phyloP scores from a whole-genome alignment of 257 asterid species.

The Pogostemon cablin region DNA sequence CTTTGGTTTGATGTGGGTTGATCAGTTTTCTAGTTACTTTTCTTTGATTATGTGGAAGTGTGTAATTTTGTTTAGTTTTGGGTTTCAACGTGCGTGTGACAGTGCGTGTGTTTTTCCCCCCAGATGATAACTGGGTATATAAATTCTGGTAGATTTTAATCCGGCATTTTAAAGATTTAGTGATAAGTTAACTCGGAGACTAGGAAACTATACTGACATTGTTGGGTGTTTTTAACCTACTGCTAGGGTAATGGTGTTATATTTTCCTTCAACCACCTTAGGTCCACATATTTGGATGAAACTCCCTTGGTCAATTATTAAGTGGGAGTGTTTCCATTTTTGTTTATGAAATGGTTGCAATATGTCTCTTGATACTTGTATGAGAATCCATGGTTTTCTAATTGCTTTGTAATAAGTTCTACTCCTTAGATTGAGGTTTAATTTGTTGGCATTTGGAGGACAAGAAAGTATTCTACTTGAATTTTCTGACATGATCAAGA shows the following conservation, averaged over 20 bases:
- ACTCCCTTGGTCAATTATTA: background rate
- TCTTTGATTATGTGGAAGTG: background rate
- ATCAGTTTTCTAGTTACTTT: constrained; percentile 1
- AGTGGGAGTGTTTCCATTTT: background rate
- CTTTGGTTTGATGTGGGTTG: background rate
- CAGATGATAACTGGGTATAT: constrained; percentile 15
- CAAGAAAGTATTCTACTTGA: background rate
- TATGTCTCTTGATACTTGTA: background rate
- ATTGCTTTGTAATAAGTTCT: constrained; percentile 3
- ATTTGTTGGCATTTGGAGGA: background rate
- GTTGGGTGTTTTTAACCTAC: background rate
- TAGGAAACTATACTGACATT: constrained; percentile 8
- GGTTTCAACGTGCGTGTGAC: background rate
- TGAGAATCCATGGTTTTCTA: background rate
- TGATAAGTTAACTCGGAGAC: constrained; percentile 13
- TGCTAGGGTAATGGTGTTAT: constrained; percentile 9
- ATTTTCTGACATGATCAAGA: constrained; percentile 1
- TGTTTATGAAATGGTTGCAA: background rate
- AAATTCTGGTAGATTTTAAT: constrained; percentile 3
- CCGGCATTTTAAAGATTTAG: background rate
- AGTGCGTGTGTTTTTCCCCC: constrained; percentile 12
- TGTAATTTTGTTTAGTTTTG: background rate
- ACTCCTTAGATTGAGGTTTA: background rate
- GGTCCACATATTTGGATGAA: constrained; percentile 7
- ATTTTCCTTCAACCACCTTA: background rate